Evolutionary conservation across 1,284 basidiomycete species (phyloP).

Genomic region (Boletus mariae): DNA sequence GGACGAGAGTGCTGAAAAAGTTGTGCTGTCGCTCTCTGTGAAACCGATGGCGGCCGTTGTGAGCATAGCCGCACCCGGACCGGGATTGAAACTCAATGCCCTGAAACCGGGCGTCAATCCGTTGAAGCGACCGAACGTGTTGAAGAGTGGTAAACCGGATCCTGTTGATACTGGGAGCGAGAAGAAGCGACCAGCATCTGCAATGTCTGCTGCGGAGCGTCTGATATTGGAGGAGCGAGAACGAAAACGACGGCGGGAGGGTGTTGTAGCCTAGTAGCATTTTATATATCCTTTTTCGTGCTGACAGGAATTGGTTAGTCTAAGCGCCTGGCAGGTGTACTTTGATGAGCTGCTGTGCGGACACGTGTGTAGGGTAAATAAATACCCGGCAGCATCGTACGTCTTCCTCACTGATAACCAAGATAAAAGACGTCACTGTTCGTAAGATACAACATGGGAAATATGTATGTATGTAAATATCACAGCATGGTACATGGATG

Average conservation of each 20-base stretch:
- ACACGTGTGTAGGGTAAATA: neutral
- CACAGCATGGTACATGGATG: slow-evolving; percentile 7
- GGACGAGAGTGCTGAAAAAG: slow-evolving; percentile 69
- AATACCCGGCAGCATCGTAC: neutral
- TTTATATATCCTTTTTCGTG: neutral
- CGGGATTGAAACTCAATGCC: slow-evolving; percentile 58
- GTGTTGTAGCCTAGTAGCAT: slow-evolving; percentile 20
- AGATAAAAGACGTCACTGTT: neutral
- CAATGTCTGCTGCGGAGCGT: slow-evolving; percentile 79
- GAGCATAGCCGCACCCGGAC: slow-evolving; percentile 22
- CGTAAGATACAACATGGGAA: slow-evolving; percentile 15
- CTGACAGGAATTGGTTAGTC: neutral
- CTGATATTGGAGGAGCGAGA: slow-evolving; percentile 86
- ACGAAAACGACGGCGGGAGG: slow-evolving; percentile 66
- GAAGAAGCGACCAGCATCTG: slow-evolving; percentile 52
- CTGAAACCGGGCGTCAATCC: slow-evolving; percentile 47
- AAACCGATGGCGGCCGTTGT: slow-evolving; percentile 43
- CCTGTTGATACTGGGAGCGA: slow-evolving; percentile 35
- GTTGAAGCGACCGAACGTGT: slow-evolving; percentile 70
- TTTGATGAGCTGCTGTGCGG: neutral
- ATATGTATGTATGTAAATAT: neutral
- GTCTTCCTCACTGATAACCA: no score
- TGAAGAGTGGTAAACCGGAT: slow-evolving; percentile 49
- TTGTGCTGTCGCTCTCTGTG: slow-evolving; percentile 64
- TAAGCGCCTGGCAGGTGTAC: neutral